Conservation (phyloP, 1,284 basidiomycete genomes). For the Grifola frondosa region DNA sequence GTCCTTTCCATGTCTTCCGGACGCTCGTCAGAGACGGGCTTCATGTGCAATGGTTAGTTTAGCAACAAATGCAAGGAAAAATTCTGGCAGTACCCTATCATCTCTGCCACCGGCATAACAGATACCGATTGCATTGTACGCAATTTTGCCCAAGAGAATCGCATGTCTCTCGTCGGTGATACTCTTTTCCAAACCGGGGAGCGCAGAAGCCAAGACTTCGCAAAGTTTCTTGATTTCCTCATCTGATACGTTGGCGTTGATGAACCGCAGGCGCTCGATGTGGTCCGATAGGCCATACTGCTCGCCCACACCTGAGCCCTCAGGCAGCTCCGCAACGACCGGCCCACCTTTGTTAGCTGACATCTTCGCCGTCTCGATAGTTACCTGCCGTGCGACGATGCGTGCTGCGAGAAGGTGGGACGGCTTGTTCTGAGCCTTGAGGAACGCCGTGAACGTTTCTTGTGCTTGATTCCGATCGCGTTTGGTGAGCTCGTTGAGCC, state of each 20-base stretch:
- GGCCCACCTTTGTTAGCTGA: constrained; percentile 28
- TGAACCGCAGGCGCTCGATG: constrained; percentile 66
- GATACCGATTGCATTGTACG: constrained; percentile 75
- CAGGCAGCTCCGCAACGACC: constrained; percentile 28
- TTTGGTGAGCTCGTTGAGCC: constrained; percentile 31
- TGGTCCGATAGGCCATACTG: constrained; percentile 72
- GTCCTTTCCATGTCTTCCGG: constrained; percentile 72
- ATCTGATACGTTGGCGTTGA: constrained; percentile 48
- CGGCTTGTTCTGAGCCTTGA: constrained; percentile 48
- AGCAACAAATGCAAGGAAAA: not conserved
- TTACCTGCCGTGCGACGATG: constrained; percentile 70
- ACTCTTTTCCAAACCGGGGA: constrained; percentile 72
- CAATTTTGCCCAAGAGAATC: constrained; percentile 65
- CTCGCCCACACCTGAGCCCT: constrained; percentile 46
- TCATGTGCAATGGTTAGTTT: not conserved
- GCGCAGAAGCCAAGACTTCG: constrained; percentile 55
- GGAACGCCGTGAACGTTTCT: constrained; percentile 49
- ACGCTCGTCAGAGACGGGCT: constrained; percentile 51
- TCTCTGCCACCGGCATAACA: constrained; percentile 62
- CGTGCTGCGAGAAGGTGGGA: constrained; percentile 62
- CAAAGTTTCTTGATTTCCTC: constrained; percentile 55
- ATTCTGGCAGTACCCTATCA: constrained; percentile 66
- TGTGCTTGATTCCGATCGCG: constrained; percentile 59
- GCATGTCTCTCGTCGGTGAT: constrained; percentile 62
- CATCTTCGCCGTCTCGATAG: constrained; percentile 62